Conservation (phyloP, 352 stramenopile species). For the Pythium phragmiticola region DNA sequence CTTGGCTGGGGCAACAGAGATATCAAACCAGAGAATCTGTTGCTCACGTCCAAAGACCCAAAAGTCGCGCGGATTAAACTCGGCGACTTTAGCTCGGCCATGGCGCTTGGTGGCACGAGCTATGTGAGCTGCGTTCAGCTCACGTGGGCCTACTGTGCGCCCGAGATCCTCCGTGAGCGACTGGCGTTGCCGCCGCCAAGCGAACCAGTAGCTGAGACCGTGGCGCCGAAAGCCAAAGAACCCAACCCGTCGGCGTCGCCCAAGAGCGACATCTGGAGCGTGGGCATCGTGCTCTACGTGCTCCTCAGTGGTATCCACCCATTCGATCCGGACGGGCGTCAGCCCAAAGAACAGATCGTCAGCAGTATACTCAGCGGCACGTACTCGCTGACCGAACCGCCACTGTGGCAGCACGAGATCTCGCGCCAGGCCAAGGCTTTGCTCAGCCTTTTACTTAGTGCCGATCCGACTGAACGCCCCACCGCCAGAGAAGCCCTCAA, state of each 20-base stretch:
- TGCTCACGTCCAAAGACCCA: slow-evolving; percentile 70
- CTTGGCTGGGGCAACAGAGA: slow-evolving; percentile 31
- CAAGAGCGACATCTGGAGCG: slow-evolving; percentile 84
- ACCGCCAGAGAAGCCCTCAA: slow-evolving; percentile 38
- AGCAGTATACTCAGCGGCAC: slow-evolving; percentile 44
- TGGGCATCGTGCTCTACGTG: slow-evolving; percentile 89
- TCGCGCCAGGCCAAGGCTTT: slow-evolving; percentile 54
- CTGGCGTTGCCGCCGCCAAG: slow-evolving; percentile 3
- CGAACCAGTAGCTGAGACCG: slow-evolving; percentile 17
- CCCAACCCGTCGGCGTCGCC: slow-evolving; percentile 31
- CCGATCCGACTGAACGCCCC: slow-evolving; percentile 29
- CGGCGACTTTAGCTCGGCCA: slow-evolving; percentile 83
- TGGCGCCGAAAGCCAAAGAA: slow-evolving; percentile 22
- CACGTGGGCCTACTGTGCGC: slow-evolving; percentile 64
- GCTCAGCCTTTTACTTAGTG: slow-evolving; percentile 37
- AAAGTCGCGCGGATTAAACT: slow-evolving; percentile 76
- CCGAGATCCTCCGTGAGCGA: slow-evolving; percentile 52
- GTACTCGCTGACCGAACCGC: slow-evolving; percentile 39
- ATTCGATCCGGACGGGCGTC: slow-evolving; percentile 69
- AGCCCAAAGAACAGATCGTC: slow-evolving; percentile 76
- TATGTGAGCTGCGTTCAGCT: slow-evolving; percentile 48
- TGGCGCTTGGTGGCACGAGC: slow-evolving; percentile 40
- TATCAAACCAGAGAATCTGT: slow-evolving; percentile 85
- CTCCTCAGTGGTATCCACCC: slow-evolving; percentile 77
- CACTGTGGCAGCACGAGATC: slow-evolving; percentile 40